Evolutionary conservation across 345 rosid species (phyloP).

Genomic region (Arabis alpina): DNA sequence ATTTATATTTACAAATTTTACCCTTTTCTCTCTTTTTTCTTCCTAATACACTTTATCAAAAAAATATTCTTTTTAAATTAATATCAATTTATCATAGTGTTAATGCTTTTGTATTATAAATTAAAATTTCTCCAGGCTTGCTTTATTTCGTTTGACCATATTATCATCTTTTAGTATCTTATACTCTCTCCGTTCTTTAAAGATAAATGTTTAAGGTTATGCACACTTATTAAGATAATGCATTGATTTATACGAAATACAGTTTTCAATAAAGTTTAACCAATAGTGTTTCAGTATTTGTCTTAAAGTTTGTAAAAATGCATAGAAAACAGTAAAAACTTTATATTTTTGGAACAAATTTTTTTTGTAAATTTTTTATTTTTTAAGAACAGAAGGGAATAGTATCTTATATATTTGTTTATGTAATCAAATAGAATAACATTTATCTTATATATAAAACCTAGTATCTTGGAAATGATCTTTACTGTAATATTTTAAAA

Average conservation of each 20-base stretch:
- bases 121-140: constrained; percentile 20
- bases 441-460: background rate
- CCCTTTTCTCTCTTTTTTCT: constrained; percentile 1
- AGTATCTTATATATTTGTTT: constrained; percentile 19
- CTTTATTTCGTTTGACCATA: constrained; percentile 30
- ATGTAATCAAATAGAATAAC: background rate
- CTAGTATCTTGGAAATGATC: background rate
- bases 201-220: too few relatives aligned
- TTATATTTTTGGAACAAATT: too few relatives aligned
- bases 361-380: too few relatives aligned
- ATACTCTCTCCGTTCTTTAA: too few relatives aligned
- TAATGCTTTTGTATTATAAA: constrained; percentile 3
- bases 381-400: too few relatives aligned
- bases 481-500: background rate
- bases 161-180: constrained; percentile 7
- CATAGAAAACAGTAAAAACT: too few relatives aligned
- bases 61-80: background rate
- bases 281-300: too few relatives aligned
- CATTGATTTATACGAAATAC: too few relatives aligned
- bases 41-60: constrained; percentile 21
- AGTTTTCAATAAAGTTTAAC: too few relatives aligned
- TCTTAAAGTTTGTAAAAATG: too few relatives aligned
- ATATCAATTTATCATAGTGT: background rate
- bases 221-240: too few relatives aligned
- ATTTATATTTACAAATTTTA: constrained; percentile 13